These are phyloP conservation scores for Penicillium bialowiezense DNA, from an alignment of 495 filamentous ascomycete species.

Conservation along the genomic window DNA sequence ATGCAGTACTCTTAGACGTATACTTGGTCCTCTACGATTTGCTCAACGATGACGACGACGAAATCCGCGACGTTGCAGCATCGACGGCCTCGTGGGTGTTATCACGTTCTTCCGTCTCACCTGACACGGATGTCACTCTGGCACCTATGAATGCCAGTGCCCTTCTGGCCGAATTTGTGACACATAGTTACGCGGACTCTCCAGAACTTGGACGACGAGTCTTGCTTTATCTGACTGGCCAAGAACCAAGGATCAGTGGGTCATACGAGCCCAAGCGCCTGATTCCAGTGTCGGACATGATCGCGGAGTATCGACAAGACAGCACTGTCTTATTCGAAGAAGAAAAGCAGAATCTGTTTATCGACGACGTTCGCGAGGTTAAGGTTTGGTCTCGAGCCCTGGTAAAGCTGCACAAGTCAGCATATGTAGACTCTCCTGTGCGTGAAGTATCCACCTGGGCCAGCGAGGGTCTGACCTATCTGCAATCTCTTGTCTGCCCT, in stretches of 20 bases:
- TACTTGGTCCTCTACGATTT: constrained; percentile 57
- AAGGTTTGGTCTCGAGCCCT: constrained; percentile 59
- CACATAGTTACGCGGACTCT: constrained; percentile 35
- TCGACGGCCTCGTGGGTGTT: constrained; percentile 42
- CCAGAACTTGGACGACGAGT: constrained; percentile 26
- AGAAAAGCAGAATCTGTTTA: constrained; percentile 88
- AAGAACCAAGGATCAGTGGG: constrained; percentile 23
- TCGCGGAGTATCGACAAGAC: constrained; percentile 53
- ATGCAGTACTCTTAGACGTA: constrained; percentile 36
- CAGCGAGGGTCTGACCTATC: constrained; percentile 48
- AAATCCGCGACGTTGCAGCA: constrained; percentile 68
- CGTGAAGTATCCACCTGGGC: constrained; percentile 51
- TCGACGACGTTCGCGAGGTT: constrained; percentile 73
- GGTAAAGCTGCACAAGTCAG: constrained; percentile 17
- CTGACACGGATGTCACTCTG: constrained; percentile 27
- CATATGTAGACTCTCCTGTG: constrained; percentile 24
- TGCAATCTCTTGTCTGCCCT: constrained; percentile 35
- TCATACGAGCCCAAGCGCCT: constrained; percentile 11
- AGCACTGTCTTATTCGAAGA: constrained; percentile 75
- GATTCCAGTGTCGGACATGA: constrained; percentile 39
- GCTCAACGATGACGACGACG: constrained; percentile 89
- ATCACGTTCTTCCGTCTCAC: constrained; percentile 34
- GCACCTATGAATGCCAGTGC: constrained; percentile 47
- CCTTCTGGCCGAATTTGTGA: constrained; percentile 44
- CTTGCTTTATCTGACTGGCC: constrained; percentile 28